Conservation (phyloP, 768 basidiomycete genomes). For the Leccinum pellstonianum region DNA sequence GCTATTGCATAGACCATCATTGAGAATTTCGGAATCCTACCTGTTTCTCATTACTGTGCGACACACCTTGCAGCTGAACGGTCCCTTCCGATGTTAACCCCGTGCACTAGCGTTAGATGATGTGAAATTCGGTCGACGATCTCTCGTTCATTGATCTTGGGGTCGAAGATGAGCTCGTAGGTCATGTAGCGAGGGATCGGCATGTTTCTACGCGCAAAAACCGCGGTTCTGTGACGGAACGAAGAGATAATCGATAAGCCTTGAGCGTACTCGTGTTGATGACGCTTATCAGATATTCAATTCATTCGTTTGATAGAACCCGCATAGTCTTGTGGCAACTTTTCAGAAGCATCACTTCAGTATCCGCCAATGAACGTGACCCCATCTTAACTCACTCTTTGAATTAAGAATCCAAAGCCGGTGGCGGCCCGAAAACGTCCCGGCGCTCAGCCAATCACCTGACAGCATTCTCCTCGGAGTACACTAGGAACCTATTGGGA, state of each 20-base stretch:
- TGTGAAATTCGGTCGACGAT: slow-evolving; percentile 10
- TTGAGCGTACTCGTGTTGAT: neutral
- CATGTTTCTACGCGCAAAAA: neutral
- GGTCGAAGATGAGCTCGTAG: neutral
- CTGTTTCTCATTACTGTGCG: neutral
- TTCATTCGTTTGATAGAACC: neutral
- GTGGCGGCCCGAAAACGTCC: neutral
- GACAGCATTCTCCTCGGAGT: slow-evolving; percentile 7
- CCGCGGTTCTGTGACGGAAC: neutral
- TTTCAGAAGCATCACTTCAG: neutral
- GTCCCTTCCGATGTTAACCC: neutral
- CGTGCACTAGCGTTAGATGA: neutral
- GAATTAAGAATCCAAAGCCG: neutral
- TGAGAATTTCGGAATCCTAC: neutral
- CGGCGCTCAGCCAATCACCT: neutral
- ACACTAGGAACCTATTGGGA: neutral
- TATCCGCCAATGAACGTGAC: neutral
- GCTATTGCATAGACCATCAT: neutral
- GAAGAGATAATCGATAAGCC: neutral
- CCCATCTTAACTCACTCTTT: neutral
- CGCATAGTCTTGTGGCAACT: neutral
- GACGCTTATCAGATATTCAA: neutral
- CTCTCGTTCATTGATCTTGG: neutral
- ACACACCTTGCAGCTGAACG: neutral
- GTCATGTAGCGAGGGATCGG: neutral